These are phyloP conservation scores for Corynascus novoguineensis DNA, from an alignment of 495 filamentous ascomycete species.

Conservation along the genomic window DNA sequence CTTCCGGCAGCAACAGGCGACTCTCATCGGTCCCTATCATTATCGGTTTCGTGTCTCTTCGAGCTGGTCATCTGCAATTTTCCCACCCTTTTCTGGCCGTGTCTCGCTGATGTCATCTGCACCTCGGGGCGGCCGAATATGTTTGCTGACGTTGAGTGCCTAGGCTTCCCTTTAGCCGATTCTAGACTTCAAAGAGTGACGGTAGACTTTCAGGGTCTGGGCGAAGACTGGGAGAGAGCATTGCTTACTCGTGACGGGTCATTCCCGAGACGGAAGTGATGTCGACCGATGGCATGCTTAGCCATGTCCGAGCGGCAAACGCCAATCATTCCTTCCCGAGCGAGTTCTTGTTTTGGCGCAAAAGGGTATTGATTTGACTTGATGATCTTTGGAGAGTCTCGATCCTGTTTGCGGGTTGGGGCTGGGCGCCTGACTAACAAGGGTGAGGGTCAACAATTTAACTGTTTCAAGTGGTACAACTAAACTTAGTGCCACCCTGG, in stretches of 20 bases:
- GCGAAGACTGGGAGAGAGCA: neutral
- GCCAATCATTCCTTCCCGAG: neutral
- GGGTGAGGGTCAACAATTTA: conserved; percentile 26
- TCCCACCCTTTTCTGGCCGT: too few species aligned
- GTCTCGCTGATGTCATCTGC: neutral
- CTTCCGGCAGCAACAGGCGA: too few species aligned
- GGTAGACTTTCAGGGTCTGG: neutral
- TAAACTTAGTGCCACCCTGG: conserved; percentile 18
- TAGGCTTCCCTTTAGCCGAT: conserved; percentile 61
- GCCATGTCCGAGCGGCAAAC: neutral
- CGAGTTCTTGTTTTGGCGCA: too few species aligned
- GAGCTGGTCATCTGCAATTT: too few species aligned
- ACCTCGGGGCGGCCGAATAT: neutral
- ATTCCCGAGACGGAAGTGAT: neutral
- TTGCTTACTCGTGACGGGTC: neutral
- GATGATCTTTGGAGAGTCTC: neutral
- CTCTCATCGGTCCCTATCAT: too few species aligned
- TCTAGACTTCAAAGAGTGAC: conserved; percentile 35
- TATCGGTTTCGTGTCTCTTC: too few species aligned
- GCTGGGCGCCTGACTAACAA: conserved; percentile 2
- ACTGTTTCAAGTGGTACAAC: conserved; percentile 24
- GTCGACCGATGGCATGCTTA: neutral
- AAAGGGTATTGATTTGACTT: neutral
- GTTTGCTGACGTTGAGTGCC: neutral
- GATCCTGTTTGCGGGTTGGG: neutral